Evolutionary conservation across 1,284 basidiomycete genomes (phyloP).

Genomic region (Ganoderma sp.): DNA sequence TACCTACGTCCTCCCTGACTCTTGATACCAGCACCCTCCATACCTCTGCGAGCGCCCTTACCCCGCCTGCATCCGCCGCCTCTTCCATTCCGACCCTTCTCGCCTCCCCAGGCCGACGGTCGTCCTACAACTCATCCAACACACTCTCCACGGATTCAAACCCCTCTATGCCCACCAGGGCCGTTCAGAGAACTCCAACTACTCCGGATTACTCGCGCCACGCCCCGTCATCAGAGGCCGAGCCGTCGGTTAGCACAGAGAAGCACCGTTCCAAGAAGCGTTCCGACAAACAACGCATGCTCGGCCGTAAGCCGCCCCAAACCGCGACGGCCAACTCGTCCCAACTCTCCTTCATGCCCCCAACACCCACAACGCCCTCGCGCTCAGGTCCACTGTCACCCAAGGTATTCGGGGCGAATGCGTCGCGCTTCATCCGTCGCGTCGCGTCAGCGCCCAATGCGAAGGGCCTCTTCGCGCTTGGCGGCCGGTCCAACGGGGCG

Average conservation of each 20-base stretch:
- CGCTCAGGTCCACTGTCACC: constrained; percentile 58
- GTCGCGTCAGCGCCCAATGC: constrained; percentile 97
- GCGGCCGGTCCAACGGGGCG: constrained; percentile 53
- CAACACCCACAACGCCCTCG: constrained; percentile 44
- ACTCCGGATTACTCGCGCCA: constrained; percentile 39
- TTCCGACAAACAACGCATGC: constrained; percentile 58
- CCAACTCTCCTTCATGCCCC: constrained; percentile 45
- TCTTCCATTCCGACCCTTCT: constrained; percentile 58
- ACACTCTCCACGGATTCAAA: constrained; percentile 72
- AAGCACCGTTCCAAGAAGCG: constrained; percentile 64
- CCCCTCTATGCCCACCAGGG: constrained; percentile 43
- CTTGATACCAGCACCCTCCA: constrained; percentile 47
- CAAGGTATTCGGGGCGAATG: constrained; percentile 68
- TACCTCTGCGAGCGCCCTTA: constrained; percentile 41
- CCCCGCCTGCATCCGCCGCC: constrained; percentile 50
- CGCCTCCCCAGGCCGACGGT: constrained; percentile 57
- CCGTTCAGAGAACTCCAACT: constrained; percentile 37
- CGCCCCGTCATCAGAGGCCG: constrained; percentile 31
- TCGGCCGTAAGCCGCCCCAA: constrained; percentile 39
- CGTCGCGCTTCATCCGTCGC: constrained; percentile 87
- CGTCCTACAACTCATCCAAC: constrained; percentile 75
- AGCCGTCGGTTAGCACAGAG: constrained; percentile 38
- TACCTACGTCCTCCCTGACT: constrained; percentile 43
- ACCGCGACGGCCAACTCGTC: constrained; percentile 42
- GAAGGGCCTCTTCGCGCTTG: constrained; percentile 82